phyloP scores from a whole-genome alignment of 345 rosid genomes.

The Citrus glauca region DNA sequence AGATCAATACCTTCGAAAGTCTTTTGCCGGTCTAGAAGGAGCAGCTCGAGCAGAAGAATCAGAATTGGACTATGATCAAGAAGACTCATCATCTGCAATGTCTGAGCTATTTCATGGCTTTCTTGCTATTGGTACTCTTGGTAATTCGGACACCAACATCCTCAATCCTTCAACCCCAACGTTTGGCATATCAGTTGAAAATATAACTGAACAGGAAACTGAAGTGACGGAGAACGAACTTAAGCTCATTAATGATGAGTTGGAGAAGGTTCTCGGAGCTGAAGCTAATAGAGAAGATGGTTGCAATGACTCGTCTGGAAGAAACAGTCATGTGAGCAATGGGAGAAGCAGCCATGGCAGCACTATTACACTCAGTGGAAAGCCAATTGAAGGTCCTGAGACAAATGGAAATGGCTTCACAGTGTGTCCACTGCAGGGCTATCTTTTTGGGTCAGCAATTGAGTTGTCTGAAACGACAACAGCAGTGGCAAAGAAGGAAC shows the following conservation, averaged over 20 bases:
- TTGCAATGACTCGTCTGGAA: conserved; percentile 55
- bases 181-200: conserved; percentile 55
- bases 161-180: conserved; percentile 65
- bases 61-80: conserved; percentile 38
- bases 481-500: conserved; percentile 53
- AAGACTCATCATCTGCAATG: conserved; percentile 40
- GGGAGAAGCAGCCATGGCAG: conserved; percentile 82
- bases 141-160: conserved; percentile 40
- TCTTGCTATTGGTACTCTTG: conserved; percentile 77
- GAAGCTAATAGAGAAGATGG: conserved; percentile 55
- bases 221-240: conserved; percentile 68
- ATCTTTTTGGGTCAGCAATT: conserved; percentile 68
- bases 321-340: conserved; percentile 63
- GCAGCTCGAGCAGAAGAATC: conserved; percentile 41
- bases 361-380: conserved; percentile 70
- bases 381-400: conserved; percentile 52
- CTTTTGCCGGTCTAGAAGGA: conserved; percentile 45
- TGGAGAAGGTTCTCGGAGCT: conserved; percentile 67
- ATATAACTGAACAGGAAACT: conserved; percentile 59
- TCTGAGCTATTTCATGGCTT: conserved; percentile 76
- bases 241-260: conserved; percentile 66
- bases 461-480: conserved; percentile 63
- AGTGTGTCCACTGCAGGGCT: conserved; percentile 72
- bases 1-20: conserved; percentile 40
- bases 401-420: conserved; percentile 39